Conservation (phyloP, 306 rosid genomes). For the Acmispon strigosus region DNA sequence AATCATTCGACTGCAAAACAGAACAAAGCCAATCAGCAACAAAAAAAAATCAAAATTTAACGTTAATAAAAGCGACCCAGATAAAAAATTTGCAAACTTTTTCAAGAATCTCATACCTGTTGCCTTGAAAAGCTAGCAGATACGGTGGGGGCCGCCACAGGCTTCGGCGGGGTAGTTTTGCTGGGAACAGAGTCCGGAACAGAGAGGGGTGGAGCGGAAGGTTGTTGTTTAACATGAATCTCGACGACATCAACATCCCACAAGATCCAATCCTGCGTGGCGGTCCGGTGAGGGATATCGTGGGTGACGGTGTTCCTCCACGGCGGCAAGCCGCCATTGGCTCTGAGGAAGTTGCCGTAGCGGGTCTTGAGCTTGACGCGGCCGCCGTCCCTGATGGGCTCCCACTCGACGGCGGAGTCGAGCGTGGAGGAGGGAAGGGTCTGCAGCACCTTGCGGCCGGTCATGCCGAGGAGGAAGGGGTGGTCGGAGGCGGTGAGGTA, state of each 20-base stretch:
- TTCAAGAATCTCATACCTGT: constrained; percentile 37
- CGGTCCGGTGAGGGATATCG: constrained; percentile 68
- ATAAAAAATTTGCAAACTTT: neutral
- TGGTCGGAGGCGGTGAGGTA: constrained; percentile 76
- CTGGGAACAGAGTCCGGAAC: constrained; percentile 35
- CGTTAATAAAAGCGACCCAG: neutral
- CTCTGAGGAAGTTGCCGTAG: constrained; percentile 73
- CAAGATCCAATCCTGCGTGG: constrained; percentile 78
- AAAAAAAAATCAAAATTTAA: neutral
- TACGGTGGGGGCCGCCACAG: constrained; percentile 19
- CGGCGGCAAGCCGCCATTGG: constrained; percentile 82
- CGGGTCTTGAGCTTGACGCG: constrained; percentile 65
- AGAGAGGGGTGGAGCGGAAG: constrained; percentile 31
- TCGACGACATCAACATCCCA: constrained; percentile 78
- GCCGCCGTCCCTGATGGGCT: constrained; percentile 54
- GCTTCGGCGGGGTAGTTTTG: constrained; percentile 25
- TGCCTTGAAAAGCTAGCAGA: constrained; percentile 35
- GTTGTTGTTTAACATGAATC: constrained; percentile 25
- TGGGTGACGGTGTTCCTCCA: constrained; percentile 91
- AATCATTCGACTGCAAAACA: constrained; percentile 47
- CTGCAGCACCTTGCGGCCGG: constrained; percentile 76
- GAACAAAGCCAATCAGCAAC: neutral
- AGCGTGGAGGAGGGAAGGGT: constrained; percentile 36
- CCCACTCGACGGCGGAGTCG: constrained; percentile 92
- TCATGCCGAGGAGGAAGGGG: constrained; percentile 70